Conservation (phyloP, 2,329 filamentous ascomycete genomes). For the Cladosporium velox region DNA sequence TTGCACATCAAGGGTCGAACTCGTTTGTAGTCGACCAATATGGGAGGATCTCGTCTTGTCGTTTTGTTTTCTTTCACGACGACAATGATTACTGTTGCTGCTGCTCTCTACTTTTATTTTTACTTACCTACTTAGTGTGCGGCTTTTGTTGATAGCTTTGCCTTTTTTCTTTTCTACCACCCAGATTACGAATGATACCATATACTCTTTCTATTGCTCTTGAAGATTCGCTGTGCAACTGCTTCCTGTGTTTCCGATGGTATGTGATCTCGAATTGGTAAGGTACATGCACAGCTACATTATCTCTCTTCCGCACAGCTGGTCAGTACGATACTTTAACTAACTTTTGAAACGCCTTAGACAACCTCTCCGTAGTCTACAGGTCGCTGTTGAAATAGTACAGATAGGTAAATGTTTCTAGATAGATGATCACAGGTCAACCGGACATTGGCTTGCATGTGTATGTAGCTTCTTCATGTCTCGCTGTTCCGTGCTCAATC, state of each 20-base stretch:
- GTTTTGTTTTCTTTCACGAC: not conserved
- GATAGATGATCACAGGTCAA: too few species aligned
- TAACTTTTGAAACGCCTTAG: too few species aligned
- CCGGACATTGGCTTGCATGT: too few species aligned
- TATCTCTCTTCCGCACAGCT: too few species aligned
- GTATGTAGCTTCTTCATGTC: not conserved
- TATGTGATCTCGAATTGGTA: not conserved
- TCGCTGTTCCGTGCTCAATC: not conserved
- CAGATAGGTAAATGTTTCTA: too few species aligned
- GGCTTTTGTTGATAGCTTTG: conserved; percentile 5
- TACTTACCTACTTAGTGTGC: not conserved
- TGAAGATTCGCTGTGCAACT: not conserved
- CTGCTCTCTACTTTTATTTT: not conserved
- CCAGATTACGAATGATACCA: not conserved
- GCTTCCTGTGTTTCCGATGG: too few species aligned
- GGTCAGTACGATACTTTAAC: too few species aligned
- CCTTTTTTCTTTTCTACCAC: not conserved
- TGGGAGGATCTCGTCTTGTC: not conserved
- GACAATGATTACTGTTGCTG: not conserved
- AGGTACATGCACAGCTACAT: too few species aligned
- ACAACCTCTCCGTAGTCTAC: too few species aligned
- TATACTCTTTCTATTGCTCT: not conserved
- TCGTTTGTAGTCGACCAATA: too few species aligned
- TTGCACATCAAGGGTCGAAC: too few species aligned
- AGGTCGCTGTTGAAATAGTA: too few species aligned